A percentile compares a stretch with the other conserved stretches of the same genome.
These are phyloP conservation scores for Macrolepiota albuminosa DNA, from an alignment of 768 basidiomycete species.

Conservation along the genomic window DNA sequence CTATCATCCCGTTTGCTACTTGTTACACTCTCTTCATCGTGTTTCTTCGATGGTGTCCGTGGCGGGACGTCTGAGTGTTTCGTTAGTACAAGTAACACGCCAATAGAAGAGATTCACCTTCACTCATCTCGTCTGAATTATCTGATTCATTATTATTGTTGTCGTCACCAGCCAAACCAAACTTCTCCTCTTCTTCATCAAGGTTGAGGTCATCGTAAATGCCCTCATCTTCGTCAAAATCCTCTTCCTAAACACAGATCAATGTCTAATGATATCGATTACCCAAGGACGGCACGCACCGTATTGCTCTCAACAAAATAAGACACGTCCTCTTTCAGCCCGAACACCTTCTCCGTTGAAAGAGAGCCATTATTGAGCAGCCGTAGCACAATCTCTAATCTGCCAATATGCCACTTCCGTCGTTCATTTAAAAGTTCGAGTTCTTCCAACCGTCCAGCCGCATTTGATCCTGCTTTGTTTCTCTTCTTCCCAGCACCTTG, in stretches of 20 bases:
- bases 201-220: conserved; percentile 98
- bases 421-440: conserved; percentile 90
- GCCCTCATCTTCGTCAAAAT: conserved; percentile 95
- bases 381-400: conserved; percentile 90
- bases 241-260: conserved; percentile 69
- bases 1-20: conserved; percentile 76
- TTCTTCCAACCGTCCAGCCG: conserved; percentile 72
- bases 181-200: conserved; percentile 95
- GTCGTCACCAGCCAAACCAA: conserved; percentile 74
- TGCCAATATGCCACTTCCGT: conserved; percentile 90
- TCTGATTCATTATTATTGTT: conserved; percentile 53
- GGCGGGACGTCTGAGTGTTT: conserved; percentile 49
- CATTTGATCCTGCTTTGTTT: conserved; percentile 60
- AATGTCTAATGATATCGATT: conserved; percentile 15
- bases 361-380: conserved; percentile 92
- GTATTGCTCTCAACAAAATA: conserved; percentile 97
- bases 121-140: conserved; percentile 68
- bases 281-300: conserved; percentile 46
- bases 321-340: conserved; percentile 87
- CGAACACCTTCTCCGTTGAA: conserved; percentile 71
- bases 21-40: conserved; percentile 72
- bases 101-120: conserved; percentile 43
- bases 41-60: conserved; percentile 67
- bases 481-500: conserved; percentile 83
- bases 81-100: conserved; percentile 6